Evolutionary conservation across 1,284 basidiomycete genomes (phyloP).

Genomic region (Mycosarcoma maydis): DNA sequence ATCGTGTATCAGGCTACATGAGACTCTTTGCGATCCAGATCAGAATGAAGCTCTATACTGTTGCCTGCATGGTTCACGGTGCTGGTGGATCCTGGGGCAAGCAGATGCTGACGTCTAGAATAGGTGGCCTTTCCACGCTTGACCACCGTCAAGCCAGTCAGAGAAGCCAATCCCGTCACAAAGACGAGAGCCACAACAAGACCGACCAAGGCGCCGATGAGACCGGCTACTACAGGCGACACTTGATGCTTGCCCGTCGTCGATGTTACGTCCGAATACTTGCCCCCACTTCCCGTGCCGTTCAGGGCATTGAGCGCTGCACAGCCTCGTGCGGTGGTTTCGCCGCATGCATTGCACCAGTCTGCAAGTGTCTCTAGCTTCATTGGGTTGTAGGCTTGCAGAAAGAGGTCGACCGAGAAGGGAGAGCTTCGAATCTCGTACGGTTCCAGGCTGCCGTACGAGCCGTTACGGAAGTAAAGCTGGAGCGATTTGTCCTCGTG

Average conservation of each 20-base stretch:
- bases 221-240: conserved; percentile 56
- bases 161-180: conserved; percentile 11
- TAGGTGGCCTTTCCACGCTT: conserved; percentile 23
- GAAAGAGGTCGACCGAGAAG: conserved; percentile 79
- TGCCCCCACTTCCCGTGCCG: conserved; percentile 53
- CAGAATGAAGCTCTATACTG: conserved; percentile 30
- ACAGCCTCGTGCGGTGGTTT: conserved; percentile 52
- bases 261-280: conserved; percentile 45
- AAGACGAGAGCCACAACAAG: conserved; percentile 48
- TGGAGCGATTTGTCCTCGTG: conserved; percentile 70
- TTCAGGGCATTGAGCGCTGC: conserved; percentile 52
- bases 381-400: conserved; percentile 74
- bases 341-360: conserved; percentile 68
- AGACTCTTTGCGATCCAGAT: conserved; percentile 25
- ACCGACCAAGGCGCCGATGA: conserved; percentile 57
- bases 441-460: conserved; percentile 65
- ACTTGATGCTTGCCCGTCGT: conserved; percentile 57
- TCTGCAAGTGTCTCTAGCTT: conserved; percentile 66
- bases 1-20: too few relatives aligned
- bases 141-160: conserved; percentile 26
- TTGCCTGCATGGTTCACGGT: conserved; percentile 18
- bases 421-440: conserved; percentile 61
- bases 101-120: conserved; percentile 17
- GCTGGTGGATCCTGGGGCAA: conserved; percentile 15
- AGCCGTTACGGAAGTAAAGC: conserved; percentile 86